phyloP scores from a whole-genome alignment of 495 filamentous ascomycete species.

The Pseudoneurospora amorphoporcata region DNA sequence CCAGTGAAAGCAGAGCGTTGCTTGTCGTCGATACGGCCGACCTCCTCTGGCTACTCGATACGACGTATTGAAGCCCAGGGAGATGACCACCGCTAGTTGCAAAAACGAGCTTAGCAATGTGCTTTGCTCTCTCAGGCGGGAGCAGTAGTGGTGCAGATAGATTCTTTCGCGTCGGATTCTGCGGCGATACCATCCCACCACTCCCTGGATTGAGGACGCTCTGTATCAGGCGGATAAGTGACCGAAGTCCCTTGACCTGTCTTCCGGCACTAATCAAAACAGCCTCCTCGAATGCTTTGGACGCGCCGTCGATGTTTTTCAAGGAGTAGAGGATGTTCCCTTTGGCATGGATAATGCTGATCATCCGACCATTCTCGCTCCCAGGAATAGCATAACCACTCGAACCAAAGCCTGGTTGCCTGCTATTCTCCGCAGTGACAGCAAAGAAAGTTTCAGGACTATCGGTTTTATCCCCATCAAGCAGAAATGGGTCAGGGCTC shows the following conservation, averaged over 20 bases:
- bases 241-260: slow-evolving; percentile 59
- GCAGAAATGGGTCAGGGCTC: slow-evolving; percentile 11
- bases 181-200: not conserved
- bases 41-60: slow-evolving; percentile 60
- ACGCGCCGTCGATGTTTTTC: slow-evolving; percentile 73
- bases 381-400: slow-evolving; percentile 82
- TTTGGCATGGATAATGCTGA: slow-evolving; percentile 89
- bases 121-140: slow-evolving; percentile 71
- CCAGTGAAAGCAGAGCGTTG: slow-evolving; percentile 87
- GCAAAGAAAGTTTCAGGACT: slow-evolving; percentile 14
- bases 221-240: slow-evolving; percentile 74
- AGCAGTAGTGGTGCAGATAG: slow-evolving; percentile 52
- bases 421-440: slow-evolving; percentile 39
- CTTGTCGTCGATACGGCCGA: slow-evolving; percentile 88
- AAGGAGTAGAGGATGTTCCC: slow-evolving; percentile 95
- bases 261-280: slow-evolving; percentile 79
- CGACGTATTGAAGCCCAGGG: slow-evolving; percentile 70
- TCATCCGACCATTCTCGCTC: slow-evolving; percentile 85
- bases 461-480: slow-evolving; percentile 15
- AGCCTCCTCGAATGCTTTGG: slow-evolving; percentile 88
- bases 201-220: slow-evolving; percentile 46
- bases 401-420: slow-evolving; percentile 56
- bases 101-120: slow-evolving; percentile 81
- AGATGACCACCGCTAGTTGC: slow-evolving; percentile 59
- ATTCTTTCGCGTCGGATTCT: not conserved